A percentile compares a stretch with the other conserved stretches of the same genome.
phyloP scores from a whole-genome alignment of 768 basidiomycete species.

The Lactifluus echinatus region DNA sequence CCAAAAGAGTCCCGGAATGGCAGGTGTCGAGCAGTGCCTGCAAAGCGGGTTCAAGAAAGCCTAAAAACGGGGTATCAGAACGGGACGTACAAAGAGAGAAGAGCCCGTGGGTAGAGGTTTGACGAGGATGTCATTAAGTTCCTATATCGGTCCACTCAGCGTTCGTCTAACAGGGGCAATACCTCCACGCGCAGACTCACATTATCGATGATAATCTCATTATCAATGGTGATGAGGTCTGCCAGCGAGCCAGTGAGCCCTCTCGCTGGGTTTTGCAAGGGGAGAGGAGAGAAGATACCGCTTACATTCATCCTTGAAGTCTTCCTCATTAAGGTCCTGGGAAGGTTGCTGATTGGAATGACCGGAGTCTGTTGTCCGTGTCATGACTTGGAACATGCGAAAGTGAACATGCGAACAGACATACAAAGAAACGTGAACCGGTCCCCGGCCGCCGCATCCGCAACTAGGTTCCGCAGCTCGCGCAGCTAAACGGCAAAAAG shows the following conservation, averaged over 20 bases:
- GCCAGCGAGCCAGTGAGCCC: neutral
- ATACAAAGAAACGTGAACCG: conserved; percentile 24
- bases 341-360: conserved; percentile 15
- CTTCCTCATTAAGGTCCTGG: conserved; percentile 11
- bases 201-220: conserved; percentile 21
- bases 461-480: conserved; percentile 18
- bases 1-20: conserved; percentile 22
- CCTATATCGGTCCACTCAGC: conserved; percentile 11
- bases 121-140: conserved; percentile 20
- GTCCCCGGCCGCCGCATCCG: conserved; percentile 22
- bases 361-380: neutral
- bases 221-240: conserved; percentile 17
- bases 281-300: neutral
- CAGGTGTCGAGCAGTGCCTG: conserved; percentile 23
- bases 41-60: neutral
- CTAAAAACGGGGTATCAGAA: neutral
- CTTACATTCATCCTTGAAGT: conserved; percentile 14
- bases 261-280: neutral
- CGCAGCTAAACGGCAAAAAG: conserved; percentile 1
- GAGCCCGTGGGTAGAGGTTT: conserved; percentile 18
- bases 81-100: conserved; percentile 16
- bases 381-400: neutral
- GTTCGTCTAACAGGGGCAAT: neutral
- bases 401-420: neutral
- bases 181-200: neutral